Base-by-base conservation (phyloP, 495 filamentous ascomycete genomes). In the Lichina pygmaea region DNA sequence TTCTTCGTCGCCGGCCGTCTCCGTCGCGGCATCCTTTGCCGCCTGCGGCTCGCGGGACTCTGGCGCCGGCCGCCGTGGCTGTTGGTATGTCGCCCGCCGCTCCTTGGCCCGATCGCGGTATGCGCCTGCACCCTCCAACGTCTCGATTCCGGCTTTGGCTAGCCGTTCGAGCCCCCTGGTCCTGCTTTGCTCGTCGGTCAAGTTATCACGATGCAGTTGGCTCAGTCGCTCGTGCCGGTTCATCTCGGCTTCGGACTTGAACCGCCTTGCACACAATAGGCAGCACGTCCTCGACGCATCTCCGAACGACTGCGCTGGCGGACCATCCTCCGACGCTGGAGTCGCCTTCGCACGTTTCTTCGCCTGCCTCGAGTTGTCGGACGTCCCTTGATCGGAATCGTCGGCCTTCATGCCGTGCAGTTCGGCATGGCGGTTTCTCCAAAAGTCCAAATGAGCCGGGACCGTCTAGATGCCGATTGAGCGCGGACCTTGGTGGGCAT, bases 101-200 rank as follows among this genome's bases (percentile, higher is more conserved):
- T 91, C 84, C 48, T 71, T 75, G 1, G 85, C 85, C 41, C 84
- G 77, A 47, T 93, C 86, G 36, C 84, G 74, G 55, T 93, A 93
- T 39, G 36, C 36, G 2, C 24, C 24, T 3, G 36, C 3, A 15
- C 36, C 36, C 49, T 69, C 65, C 33, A 55, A 54, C 17, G 57
- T 54, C 33, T 56, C 49, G 24, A 52, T 52, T 46, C 57, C 48
- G 37, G 68, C 64, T 49, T 75, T 75, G 11, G 62, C 59, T 6
- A 82, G 62, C 46, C 77, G 74, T 8, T 55, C 59, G 44, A 61
- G 60, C n/a, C 71, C 77, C 48, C 69, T 74, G n/a, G 61, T 55
- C n/a, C 65, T 63, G 31, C 72, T 58, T 10, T 62, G 58, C 1
- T 72, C 65, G 45, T 79, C 70, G 37, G 72, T 64, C 15, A 89